Evolutionary conservation across 2,329 filamentous ascomycete species (phyloP).

Genomic region (Epichloe aotearoae): DNA sequence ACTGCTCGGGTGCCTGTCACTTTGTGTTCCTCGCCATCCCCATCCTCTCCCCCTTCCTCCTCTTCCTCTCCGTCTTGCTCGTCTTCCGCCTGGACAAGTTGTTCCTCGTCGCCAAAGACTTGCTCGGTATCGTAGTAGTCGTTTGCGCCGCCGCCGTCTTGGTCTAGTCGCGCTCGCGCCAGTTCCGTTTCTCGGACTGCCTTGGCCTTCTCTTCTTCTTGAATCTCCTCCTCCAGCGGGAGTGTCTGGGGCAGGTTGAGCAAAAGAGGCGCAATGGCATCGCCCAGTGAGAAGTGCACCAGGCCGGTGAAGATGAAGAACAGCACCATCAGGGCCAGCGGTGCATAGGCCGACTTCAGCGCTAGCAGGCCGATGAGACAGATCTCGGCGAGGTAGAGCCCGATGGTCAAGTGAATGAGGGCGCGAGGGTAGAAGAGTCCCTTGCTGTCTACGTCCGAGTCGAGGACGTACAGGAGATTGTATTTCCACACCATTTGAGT

Average conservation of each 20-base stretch:
- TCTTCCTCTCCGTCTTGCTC: conserved; percentile 15
- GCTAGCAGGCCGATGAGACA: conserved; percentile 79
- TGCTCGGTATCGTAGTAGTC: conserved; percentile 23
- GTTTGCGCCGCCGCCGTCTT: conserved; percentile 15
- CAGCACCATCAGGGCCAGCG: conserved; percentile 61
- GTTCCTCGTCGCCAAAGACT: conserved; percentile 21
- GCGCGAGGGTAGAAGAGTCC: conserved; percentile 80
- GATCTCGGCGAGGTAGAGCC: conserved; percentile 69
- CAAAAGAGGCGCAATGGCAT: conserved; percentile 62
- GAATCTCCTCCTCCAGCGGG: conserved; percentile 38
- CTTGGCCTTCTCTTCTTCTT: conserved; percentile 34
- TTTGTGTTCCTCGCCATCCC: conserved; percentile 14
- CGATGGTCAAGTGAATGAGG: conserved; percentile 71
- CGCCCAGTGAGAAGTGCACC: conserved; percentile 61
- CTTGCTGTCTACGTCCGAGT: conserved; percentile 73
- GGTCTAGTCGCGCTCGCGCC: conserved; percentile 11
- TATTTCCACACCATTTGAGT: conserved; percentile 86
- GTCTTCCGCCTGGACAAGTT: conserved; percentile 13
- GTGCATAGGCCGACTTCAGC: conserved; percentile 51
- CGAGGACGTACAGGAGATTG: conserved; percentile 78
- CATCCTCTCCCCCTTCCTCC: conserved; percentile 12
- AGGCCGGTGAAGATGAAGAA: conserved; percentile 64
- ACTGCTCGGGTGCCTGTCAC: conserved; percentile 19
- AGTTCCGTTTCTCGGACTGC: conserved; percentile 15
- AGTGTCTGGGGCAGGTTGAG: conserved; percentile 69